These are phyloP conservation scores for Boechera divaricarpa DNA, from an alignment of 345 rosid species.

Conservation along the genomic window DNA sequence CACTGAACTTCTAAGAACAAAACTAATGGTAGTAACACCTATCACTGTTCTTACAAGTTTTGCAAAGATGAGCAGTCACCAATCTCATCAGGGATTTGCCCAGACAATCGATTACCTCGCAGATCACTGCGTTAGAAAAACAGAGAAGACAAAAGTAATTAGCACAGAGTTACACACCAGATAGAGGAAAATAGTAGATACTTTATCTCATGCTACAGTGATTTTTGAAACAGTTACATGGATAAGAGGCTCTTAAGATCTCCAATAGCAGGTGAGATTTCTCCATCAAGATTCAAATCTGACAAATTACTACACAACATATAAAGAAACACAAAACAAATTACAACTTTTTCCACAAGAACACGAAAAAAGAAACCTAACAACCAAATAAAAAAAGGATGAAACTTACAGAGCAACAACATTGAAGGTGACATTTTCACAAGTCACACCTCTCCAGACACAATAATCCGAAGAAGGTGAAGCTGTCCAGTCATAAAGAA, in stretches of 20 bases:
- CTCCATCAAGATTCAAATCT: constrained; percentile 89
- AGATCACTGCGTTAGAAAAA: constrained; percentile 61
- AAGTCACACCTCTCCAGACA: constrained; percentile 87
- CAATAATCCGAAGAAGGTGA: constrained; percentile 83
- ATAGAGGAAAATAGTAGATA: constrained; percentile 2
- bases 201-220: constrained; percentile 29
- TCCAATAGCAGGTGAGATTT: constrained; percentile 88
- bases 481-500: constrained; percentile 86
- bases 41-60: constrained; percentile 65
- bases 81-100: constrained; percentile 97
- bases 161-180: neutral
- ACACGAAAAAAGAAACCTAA: constrained; percentile 3
- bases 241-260: constrained; percentile 71
- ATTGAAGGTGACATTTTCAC: constrained; percentile 85
- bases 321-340: constrained; percentile 38
- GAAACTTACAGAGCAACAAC: constrained; percentile 81
- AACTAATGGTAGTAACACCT: neutral
- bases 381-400: neutral
- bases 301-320: constrained; percentile 74
- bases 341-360: constrained; percentile 31
- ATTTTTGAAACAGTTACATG: constrained; percentile 53
- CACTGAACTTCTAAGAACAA: neutral
- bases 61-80: constrained; percentile 84
- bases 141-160: neutral
- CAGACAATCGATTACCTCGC: constrained; percentile 73